Base-by-base conservation (phyloP, 768 basidiomycete genomes). In the Leccinum longicurvipes region DNA sequence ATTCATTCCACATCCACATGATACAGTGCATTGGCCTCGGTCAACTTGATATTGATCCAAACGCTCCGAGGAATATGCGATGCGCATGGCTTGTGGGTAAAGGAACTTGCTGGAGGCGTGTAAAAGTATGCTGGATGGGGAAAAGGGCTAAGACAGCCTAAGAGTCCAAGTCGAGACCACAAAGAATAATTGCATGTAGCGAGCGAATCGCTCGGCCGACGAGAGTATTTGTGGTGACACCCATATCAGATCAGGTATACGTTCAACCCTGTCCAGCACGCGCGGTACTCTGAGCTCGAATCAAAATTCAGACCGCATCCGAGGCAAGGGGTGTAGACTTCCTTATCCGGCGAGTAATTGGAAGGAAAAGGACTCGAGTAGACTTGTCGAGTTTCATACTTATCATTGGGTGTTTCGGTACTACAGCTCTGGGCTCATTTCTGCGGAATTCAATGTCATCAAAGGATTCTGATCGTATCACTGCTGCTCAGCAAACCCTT, bases 401-500 rank as follows among this genome's bases (percentile, higher is more conserved):
- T 24, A 46, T 10, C 24, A 25, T 44, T 14, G 42, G 28, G 28
- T 28, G n/a, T 29, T 27, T 47, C 47, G 47, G 27, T 19, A 23
- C 51, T 15, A 10, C 17, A 29, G 28, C 28, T 19, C 49, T 19
- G 23, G n/a, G 48, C 28, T 54, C 50, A 3, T 14, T 15, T 39
- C 49, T 19, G 9, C 31, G 17, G 21, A 41, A 31, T n/a, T n/a
- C n/a, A 17, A 74, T 73, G 74, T 70, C 77, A 15, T 75, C 76
- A 19, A 79, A 76, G 63, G 85, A 86, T 63, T 69, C 82, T 51
- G 83, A 86, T 62, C 77, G 83, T 42, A 79, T 82, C 57, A 75
- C 74, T 34, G 83, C 85, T 56, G 86, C 86, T 9, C 83, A 86
- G 60, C 81, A 86, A 61, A 88, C 86, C 4, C 76, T 87, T 10